A percentile compares a stretch with the other conserved stretches of the same genome.
Conservation (phyloP, 2,329 filamentous ascomycete genomes). For the Fusarium zealandicum region DNA sequence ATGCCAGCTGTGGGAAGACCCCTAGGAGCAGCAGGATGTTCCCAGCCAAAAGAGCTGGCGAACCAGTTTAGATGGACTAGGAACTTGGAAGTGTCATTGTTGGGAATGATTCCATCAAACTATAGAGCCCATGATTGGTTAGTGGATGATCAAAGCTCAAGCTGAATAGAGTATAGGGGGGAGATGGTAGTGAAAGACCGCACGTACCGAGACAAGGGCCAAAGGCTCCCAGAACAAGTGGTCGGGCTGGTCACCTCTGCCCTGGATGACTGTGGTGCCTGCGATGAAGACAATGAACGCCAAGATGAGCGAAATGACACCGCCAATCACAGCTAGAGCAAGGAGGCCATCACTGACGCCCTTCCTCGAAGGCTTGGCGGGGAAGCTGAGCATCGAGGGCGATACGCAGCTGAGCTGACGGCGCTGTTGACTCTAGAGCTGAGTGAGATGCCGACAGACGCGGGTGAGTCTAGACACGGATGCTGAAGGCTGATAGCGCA, state of each 20-base stretch:
- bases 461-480: not conserved
- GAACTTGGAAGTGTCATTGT: conserved; percentile 38
- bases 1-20: conserved; percentile 35
- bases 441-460: not conserved
- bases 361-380: conserved; percentile 28
- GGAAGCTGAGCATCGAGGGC: conserved; percentile 22
- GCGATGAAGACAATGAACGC: conserved; percentile 32
- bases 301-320: conserved; percentile 31
- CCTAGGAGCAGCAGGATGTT: conserved; percentile 37
- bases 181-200: too few relatives aligned
- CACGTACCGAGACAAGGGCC: conserved; percentile 39
- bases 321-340: conserved; percentile 32
- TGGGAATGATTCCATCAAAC: conserved; percentile 40
- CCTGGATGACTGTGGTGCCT: conserved; percentile 32
- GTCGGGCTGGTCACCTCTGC: conserved; percentile 13
- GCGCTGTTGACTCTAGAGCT: conserved; percentile 12
- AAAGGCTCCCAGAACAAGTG: conserved; percentile 35
- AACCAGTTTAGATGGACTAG: conserved; percentile 40
- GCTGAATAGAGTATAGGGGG: not conserved
- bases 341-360: conserved; percentile 26
- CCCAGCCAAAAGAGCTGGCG: conserved; percentile 38
- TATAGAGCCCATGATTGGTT: conserved; percentile 5
- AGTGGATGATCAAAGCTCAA: not conserved
- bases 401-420: conserved; percentile 10
- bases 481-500: not conserved